Conservation (phyloP, 139 green algal genomes). For the Volvox reticuliferus region DNA sequence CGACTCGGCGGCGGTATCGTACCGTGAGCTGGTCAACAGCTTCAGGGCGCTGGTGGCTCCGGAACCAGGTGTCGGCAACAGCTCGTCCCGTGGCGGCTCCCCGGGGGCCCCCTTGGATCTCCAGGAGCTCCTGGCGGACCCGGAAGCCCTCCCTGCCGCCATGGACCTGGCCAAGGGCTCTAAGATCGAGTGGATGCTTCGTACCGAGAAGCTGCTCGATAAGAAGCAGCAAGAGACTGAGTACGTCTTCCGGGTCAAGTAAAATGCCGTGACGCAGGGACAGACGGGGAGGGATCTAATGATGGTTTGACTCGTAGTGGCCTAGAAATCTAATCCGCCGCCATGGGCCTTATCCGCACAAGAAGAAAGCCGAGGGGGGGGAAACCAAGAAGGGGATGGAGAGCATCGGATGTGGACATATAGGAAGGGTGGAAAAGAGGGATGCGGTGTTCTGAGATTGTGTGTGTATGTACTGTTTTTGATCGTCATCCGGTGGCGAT, state of each 20-base stretch:
- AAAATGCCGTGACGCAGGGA: not conserved
- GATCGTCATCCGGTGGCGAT: too few relatives aligned
- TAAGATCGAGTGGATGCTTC: constrained; percentile 63
- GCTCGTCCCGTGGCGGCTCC: not conserved
- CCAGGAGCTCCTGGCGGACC: constrained; percentile 42
- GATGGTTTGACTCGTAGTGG: too few relatives aligned
- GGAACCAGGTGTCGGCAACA: not conserved
- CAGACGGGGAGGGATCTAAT: not conserved
- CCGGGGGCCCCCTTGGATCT: constrained; percentile 26
- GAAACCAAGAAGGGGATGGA: too few relatives aligned
- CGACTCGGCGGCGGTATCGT: constrained; percentile 18
- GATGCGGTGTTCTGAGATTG: too few relatives aligned
- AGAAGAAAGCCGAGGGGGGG: too few relatives aligned
- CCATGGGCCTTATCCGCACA: too few relatives aligned
- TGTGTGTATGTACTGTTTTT: too few relatives aligned
- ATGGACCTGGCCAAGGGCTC: constrained; percentile 47
- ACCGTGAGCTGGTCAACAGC: constrained; percentile 56
- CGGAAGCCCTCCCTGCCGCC: constrained; percentile 38
- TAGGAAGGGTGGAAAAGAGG: too few relatives aligned
- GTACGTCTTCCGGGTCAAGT: constrained; percentile 64
- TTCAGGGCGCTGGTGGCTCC: constrained; percentile 23
- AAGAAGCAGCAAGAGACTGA: constrained; percentile 44
- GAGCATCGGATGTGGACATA: too few relatives aligned
- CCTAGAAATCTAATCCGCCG: too few relatives aligned
- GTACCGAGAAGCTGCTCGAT: constrained; percentile 47